These are phyloP conservation scores for Grosmannia penicillata DNA, from an alignment of 2,329 filamentous ascomycete genomes.

Conservation along the genomic window DNA sequence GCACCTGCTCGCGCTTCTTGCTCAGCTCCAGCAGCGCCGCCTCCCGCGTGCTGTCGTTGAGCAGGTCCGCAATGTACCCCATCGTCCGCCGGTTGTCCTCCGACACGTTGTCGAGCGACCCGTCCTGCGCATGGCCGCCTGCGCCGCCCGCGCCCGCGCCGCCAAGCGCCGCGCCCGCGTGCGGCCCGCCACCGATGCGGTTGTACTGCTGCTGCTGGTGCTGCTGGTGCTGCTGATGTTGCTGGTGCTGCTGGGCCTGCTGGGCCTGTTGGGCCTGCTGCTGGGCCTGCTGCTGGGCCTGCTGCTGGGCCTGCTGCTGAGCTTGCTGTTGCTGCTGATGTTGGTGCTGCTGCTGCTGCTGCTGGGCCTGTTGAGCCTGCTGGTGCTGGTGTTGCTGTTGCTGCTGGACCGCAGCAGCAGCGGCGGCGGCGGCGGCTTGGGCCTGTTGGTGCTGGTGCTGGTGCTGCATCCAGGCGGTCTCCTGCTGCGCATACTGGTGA, in stretches of 20 bases:
- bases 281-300: constrained; percentile 48
- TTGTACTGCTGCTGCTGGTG: constrained; percentile 56
- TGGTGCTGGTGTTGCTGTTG: constrained; percentile 46
- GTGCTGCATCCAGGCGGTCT: constrained; percentile 54
- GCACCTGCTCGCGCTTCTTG: constrained; percentile 97
- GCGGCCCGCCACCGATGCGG: constrained; percentile 38
- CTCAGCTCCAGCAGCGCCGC: constrained; percentile 86
- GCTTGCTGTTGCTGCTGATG: constrained; percentile 44
- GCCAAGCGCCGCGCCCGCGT: constrained; percentile 25
- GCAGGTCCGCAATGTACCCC: constrained; percentile 78
- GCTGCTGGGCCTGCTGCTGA: constrained; percentile 40
- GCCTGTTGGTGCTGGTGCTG: constrained; percentile 41
- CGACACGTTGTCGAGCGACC: constrained; percentile 48
- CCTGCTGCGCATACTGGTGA: constrained; percentile 50
- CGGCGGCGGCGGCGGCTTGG: constrained; percentile 29
- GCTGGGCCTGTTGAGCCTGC: constrained; percentile 51
- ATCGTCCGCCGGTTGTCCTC: constrained; percentile 92
- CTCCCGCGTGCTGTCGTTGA: constrained; percentile 78
- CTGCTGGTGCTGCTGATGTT: constrained; percentile 42
- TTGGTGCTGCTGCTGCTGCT: constrained; percentile 43
- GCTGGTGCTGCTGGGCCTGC: constrained; percentile 41
- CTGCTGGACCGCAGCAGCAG: constrained; percentile 31
- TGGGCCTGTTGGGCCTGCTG: constrained; percentile 36
- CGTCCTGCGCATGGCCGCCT: constrained; percentile 35
- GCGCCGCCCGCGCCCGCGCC: constrained; percentile 35